Percentiles rank a stretch among this genome's conserved stretches.
phyloP scores from a whole-genome alignment of 805 yeast genomes.

The Yamadazyma olivae region DNA sequence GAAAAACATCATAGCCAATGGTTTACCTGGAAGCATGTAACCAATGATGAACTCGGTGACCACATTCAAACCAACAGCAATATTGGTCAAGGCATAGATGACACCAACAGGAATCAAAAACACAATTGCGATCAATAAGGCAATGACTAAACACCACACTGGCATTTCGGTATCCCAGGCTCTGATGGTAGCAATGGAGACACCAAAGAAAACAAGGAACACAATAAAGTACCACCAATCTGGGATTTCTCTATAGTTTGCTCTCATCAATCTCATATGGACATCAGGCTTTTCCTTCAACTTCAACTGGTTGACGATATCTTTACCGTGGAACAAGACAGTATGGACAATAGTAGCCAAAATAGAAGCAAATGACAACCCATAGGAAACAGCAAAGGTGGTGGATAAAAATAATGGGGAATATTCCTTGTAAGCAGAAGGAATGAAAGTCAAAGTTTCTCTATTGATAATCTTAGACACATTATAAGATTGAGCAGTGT shows the following conservation, averaged over 20 bases:
- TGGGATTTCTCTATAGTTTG: constrained; percentile 33
- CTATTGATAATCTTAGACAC: constrained; percentile 46
- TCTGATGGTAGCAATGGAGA: constrained; percentile 36
- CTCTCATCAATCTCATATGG: constrained; percentile 53
- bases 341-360: constrained; percentile 60
- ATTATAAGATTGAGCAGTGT: constrained; percentile 47
- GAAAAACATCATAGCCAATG: constrained; percentile 46
- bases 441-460: constrained; percentile 36
- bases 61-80: constrained; percentile 30
- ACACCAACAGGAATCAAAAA: constrained; percentile 41
- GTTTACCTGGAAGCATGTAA: constrained; percentile 47
- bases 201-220: constrained; percentile 20
- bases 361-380: constrained; percentile 57
- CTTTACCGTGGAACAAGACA: constrained; percentile 53
- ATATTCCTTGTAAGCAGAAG: constrained; percentile 49
- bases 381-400: constrained; percentile 58
- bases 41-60: constrained; percentile 42
- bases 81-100: constrained; percentile 29
- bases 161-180: constrained; percentile 44
- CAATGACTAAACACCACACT: constrained; percentile 38
- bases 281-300: constrained; percentile 23
- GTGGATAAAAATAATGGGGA: constrained; percentile 64
- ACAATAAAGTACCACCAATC: constrained; percentile 39
- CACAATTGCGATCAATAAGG: constrained; percentile 35
- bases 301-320: constrained; percentile 35